A percentile compares a stretch with the other conserved stretches of the same genome.
These are phyloP conservation scores for Trametes polyzona DNA, from an alignment of 1,284 basidiomycete genomes.

Conservation along the genomic window DNA sequence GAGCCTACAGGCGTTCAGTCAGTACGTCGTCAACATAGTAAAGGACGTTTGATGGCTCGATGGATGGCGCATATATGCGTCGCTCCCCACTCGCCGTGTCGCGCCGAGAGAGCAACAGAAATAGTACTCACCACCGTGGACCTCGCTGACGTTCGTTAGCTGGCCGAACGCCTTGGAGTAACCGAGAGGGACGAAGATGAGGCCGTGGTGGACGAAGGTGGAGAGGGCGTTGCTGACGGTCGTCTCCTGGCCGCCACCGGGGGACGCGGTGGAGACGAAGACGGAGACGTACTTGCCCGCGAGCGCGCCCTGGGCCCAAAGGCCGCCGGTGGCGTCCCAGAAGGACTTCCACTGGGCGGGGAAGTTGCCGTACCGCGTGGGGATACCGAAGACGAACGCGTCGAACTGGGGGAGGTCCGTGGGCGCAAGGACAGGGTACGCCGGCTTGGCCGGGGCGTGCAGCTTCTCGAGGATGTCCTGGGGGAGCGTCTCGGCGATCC, in stretches of 20 bases:
- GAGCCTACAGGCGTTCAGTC: slow-evolving; percentile 45
- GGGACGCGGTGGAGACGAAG: slow-evolving; percentile 70
- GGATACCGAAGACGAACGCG: slow-evolving; percentile 75
- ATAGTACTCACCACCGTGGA: slow-evolving; percentile 66
- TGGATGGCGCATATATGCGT: background rate
- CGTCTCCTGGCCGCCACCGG: slow-evolving; percentile 76
- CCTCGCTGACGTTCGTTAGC: slow-evolving; percentile 61
- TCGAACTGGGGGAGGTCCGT: slow-evolving; percentile 69
- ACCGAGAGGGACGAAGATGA: slow-evolving; percentile 81
- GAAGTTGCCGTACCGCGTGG: slow-evolving; percentile 78
- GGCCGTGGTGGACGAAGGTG: slow-evolving; percentile 81
- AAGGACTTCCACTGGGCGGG: slow-evolving; percentile 78
- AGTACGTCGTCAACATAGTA: background rate
- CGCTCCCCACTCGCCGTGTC: background rate
- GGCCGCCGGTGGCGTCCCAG: slow-evolving; percentile 80
- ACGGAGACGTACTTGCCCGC: slow-evolving; percentile 81
- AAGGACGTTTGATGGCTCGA: background rate
- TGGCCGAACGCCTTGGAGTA: slow-evolving; percentile 64
- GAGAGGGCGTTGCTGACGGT: slow-evolving; percentile 71
- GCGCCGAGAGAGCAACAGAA: background rate
- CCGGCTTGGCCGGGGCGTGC: slow-evolving; percentile 73
- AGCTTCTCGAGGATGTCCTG: slow-evolving; percentile 79
- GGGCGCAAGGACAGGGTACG: slow-evolving; percentile 75
- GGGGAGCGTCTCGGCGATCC: slow-evolving; percentile 84
- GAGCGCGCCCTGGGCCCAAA: slow-evolving; percentile 77